Evolutionary conservation across 768 basidiomycete species (phyloP).

Genomic region (Calvatia gigantea): DNA sequence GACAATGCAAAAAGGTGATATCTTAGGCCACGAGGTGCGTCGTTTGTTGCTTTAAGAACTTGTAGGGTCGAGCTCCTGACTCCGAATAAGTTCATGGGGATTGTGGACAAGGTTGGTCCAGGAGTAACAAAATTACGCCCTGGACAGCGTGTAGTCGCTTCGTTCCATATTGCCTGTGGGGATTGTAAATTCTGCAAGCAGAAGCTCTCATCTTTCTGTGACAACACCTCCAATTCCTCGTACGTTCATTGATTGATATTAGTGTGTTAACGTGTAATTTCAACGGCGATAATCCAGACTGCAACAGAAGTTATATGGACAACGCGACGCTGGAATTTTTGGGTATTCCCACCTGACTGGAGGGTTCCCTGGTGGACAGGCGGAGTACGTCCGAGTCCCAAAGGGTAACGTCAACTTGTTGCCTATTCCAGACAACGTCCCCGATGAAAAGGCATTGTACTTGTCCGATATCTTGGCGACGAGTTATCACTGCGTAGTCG

Average conservation of each 20-base stretch:
- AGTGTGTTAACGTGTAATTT: conserved; percentile 1
- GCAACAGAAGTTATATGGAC: conserved; percentile 59
- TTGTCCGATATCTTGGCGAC: conserved; percentile 67
- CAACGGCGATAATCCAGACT: conserved; percentile 30
- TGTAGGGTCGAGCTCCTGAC: neutral
- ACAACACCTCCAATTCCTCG: conserved; percentile 65
- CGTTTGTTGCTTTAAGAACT: neutral
- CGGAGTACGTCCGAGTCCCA: conserved; percentile 72
- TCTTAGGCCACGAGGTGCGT: conserved; percentile 65
- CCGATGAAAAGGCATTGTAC: conserved; percentile 58
- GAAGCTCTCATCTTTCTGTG: conserved; percentile 71
- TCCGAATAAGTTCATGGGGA: conserved; percentile 54
- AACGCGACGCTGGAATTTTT: conserved; percentile 68
- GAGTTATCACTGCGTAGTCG: conserved; percentile 69
- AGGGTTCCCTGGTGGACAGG: conserved; percentile 72
- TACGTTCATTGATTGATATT: conserved; percentile 29
- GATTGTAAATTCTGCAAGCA: conserved; percentile 70
- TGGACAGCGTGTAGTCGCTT: conserved; percentile 75
- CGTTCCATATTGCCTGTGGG: conserved; percentile 78
- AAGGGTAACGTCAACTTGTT: conserved; percentile 70
- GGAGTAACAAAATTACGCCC: conserved; percentile 54
- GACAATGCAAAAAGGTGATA: conserved; percentile 67
- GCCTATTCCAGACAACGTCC: conserved; percentile 60
- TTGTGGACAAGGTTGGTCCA: conserved; percentile 62
- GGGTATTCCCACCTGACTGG: conserved; percentile 72